These are phyloP conservation scores for Geotrichum citri-aurantii DNA, from an alignment of 1,139 yeast genomes.

Conservation along the genomic window DNA sequence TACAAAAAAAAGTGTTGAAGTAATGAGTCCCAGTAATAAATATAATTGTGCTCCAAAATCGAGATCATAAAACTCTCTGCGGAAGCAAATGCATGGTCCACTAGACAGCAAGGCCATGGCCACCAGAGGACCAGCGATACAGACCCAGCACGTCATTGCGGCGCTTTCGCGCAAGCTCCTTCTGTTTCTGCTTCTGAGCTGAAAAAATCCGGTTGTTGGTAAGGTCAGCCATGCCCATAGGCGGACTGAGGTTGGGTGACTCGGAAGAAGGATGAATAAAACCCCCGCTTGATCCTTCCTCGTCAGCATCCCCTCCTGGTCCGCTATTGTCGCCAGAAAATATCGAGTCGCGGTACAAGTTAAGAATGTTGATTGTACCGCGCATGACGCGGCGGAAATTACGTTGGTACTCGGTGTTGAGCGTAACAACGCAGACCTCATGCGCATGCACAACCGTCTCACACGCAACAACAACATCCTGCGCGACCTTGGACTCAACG, in stretches of 20 bases:
- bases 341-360: constrained; percentile 24
- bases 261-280: neutral
- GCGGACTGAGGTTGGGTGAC: neutral
- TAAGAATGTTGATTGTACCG: constrained; percentile 31
- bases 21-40: no score
- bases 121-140: constrained; percentile 32
- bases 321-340: constrained; percentile 19
- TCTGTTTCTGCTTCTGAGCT: neutral
- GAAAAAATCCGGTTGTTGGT: constrained; percentile 13
- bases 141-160: constrained; percentile 30
- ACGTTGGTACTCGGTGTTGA: constrained; percentile 34
- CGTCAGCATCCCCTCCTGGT: neutral
- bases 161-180: constrained; percentile 16
- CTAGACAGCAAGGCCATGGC: constrained; percentile 32
- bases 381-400: constrained; percentile 33
- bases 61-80: no score
- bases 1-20: no score
- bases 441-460: constrained; percentile 35
- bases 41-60: no score
- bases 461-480: constrained; percentile 33
- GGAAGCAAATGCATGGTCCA: no score
- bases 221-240: constrained; percentile 8
- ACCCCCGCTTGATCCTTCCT: neutral
- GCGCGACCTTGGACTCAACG: constrained; percentile 31
- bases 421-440: constrained; percentile 34